Evolutionary conservation across 2,329 filamentous ascomycete species (phyloP), one percentile per base, ranked within the genome.

Genomic region (Fusarium camptoceras): DNA sequence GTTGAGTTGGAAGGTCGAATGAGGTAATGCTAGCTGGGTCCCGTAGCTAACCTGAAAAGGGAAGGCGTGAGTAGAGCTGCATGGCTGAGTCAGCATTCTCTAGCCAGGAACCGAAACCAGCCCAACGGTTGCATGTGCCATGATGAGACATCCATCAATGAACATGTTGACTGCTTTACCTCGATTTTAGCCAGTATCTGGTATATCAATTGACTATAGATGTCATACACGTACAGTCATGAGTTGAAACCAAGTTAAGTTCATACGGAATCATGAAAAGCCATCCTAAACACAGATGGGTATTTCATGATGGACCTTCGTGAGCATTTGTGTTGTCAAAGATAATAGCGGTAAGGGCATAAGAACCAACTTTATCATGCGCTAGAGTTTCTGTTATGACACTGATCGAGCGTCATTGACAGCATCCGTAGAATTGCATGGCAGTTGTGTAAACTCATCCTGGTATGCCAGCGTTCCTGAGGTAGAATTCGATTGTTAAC

Each of bases 1-100:
- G 62, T 73, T 76, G 68, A 69, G 62, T 64, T 66, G 53, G 59
- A 59, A 72, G 66, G 63, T 74, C 59, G 71, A 61, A 75, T 76
- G 73, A 76, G 74, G 74, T 76, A 76, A 75, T 75, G 73, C 59
- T 47, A 41, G 18, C 14, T 27, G 18, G 22, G 22, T 42, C 49
- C 25, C 9, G 4, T 34, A 5, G 20, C 25, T 43, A 53, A 28
- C 60, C 53, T 24, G 44, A 44, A 56, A 30, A 22, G 61, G 68
- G 34, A 54, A 66, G 69, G 69, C 56, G 64, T 7, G 11, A 10
- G 16, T 31, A 3, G 20, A 15, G 24, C 8, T 27, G 30, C 4
- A n/a, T 16, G 20, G 27, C 47, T 63, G 53, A 71, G 6, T 58
- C 49, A 53, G 49, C 49, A 27, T 12, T 28, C 31, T 41, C 31